A percentile compares a stretch with the other conserved stretches of the same genome.
Evolutionary conservation across 1,284 basidiomycete species (phyloP).

Genomic region (Xerocomus nothofagi): DNA sequence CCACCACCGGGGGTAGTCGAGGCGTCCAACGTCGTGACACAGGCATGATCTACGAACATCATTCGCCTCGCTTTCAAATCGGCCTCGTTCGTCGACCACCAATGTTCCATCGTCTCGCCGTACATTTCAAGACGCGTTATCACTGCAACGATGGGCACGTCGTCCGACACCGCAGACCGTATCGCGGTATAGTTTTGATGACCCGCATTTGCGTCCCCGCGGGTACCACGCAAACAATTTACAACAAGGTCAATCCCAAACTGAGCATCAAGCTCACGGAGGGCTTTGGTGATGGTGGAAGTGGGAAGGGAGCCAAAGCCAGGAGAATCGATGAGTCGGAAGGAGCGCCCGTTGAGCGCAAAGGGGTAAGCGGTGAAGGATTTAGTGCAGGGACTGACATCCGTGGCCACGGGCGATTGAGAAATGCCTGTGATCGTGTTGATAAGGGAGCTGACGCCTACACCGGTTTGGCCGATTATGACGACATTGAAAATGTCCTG

Average conservation of each 20-base stretch:
- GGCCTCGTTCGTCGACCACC: slow-evolving; percentile 34
- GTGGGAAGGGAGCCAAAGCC: slow-evolving; percentile 32
- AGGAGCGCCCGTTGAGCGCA: slow-evolving; percentile 28
- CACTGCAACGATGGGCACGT: slow-evolving; percentile 34
- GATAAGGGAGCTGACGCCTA: slow-evolving; percentile 30
- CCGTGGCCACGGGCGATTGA: slow-evolving; percentile 28
- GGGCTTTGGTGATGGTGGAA: slow-evolving; percentile 26
- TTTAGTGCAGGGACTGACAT: slow-evolving; percentile 31
- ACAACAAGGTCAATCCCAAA: slow-evolving; percentile 31
- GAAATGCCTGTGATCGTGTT: slow-evolving; percentile 22
- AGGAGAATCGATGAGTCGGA: slow-evolving; percentile 34
- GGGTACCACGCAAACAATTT: slow-evolving; percentile 30
- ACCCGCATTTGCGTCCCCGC: slow-evolving; percentile 32
- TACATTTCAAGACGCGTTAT: slow-evolving; percentile 33
- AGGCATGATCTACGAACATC: slow-evolving; percentile 32
- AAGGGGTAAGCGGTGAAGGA: slow-evolving; percentile 29
- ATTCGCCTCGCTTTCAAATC: slow-evolving; percentile 28
- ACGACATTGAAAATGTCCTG: slow-evolving; percentile 33
- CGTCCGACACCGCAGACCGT: slow-evolving; percentile 32
- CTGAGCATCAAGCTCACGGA: slow-evolving; percentile 31
- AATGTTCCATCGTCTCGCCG: slow-evolving; percentile 29
- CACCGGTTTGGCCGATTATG: slow-evolving; percentile 33
- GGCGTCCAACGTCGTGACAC: slow-evolving; percentile 30
- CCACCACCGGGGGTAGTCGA: slow-evolving; percentile 18
- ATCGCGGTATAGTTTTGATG: slow-evolving; percentile 30